Percentiles rank a stretch among this genome's conserved stretches.
phyloP scores from a whole-genome alignment of 2,329 filamentous ascomycete species.

The Pezicula carpinea region DNA sequence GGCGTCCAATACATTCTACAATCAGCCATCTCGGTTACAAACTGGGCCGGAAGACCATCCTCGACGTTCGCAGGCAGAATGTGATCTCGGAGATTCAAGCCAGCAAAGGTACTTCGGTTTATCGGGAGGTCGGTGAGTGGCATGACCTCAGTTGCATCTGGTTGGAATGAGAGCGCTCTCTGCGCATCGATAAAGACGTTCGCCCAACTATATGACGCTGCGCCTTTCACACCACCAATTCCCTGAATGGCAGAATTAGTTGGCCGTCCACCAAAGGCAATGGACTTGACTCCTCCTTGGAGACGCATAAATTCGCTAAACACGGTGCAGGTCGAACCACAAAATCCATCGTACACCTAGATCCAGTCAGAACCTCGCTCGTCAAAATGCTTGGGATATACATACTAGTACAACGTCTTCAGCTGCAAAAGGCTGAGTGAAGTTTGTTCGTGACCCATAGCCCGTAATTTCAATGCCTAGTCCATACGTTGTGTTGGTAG shows the following conservation, averaged over 20 bases:
- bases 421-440: conserved; percentile 28
- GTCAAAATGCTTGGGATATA: neutral
- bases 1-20: conserved; percentile 54
- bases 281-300: conserved; percentile 45
- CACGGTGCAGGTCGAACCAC: conserved; percentile 53
- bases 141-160: conserved; percentile 1
- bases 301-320: conserved; percentile 49
- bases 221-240: conserved; percentile 57
- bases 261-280: conserved; percentile 55
- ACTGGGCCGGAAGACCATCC: conserved; percentile 44
- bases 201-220: conserved; percentile 22
- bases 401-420: conserved; percentile 36
- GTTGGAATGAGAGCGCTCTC: neutral
- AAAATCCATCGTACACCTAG: conserved; percentile 46
- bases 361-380: neutral
- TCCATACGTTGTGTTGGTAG: conserved; percentile 6
- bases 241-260: conserved; percentile 49
- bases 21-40: conserved; percentile 53
- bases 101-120: conserved; percentile 21
- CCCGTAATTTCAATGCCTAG: conserved; percentile 23
- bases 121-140: conserved; percentile 4
- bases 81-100: conserved; percentile 36
- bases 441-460: conserved; percentile 17
- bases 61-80: conserved; percentile 21
- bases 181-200: neutral